A percentile compares a stretch with the other conserved stretches of the same genome.
Conservation (phyloP, 495 filamentous ascomycete genomes). For the Glutinoglossum americanum region DNA sequence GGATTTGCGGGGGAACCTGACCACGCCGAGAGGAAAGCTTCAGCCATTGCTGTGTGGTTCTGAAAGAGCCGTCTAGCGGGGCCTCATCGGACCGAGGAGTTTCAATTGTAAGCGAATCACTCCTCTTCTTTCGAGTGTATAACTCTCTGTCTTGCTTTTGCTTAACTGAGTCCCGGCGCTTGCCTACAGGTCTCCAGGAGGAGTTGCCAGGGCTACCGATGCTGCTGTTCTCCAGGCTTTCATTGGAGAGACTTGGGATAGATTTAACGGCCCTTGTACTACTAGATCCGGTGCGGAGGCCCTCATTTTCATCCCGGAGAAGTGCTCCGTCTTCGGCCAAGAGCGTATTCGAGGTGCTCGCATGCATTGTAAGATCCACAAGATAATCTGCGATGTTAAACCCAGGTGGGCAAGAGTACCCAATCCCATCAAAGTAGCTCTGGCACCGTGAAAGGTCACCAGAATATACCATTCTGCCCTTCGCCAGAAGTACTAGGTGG, state of each 20-base stretch:
- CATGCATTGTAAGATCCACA: constrained; percentile 95
- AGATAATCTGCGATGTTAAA: constrained; percentile 99
- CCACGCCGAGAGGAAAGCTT: constrained; percentile 47
- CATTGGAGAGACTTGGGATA: constrained; percentile 56
- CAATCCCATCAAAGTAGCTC: constrained; percentile 74
- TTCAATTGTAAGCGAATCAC: constrained; percentile 23
- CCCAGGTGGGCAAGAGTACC: constrained; percentile 79
- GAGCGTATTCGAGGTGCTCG: constrained; percentile 33
- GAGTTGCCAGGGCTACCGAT: constrained; percentile 38
- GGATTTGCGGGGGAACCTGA: constrained; percentile 34
- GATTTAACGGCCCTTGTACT: constrained; percentile 82
- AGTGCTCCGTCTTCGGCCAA: constrained; percentile 32
- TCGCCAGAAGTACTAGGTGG: constrained; percentile 70
- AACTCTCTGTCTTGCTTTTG: constrained; percentile 74
- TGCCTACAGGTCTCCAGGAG: constrained; percentile 35
- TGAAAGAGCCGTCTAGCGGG: constrained; percentile 38
- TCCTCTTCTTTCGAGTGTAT: constrained; percentile 57
- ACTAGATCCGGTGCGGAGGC: constrained; percentile 54
- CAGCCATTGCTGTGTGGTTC: constrained; percentile 37
- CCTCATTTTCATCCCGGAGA: constrained; percentile 21
- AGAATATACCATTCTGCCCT: constrained; percentile 80
- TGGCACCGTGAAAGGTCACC: constrained; percentile 80
- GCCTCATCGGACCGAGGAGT: constrained; percentile 37
- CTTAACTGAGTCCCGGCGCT: constrained; percentile 53
- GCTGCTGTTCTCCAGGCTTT: constrained; percentile 31